Base-by-base conservation (phyloP, 495 filamentous ascomycete genomes). In the Neurospora sp. region DNA sequence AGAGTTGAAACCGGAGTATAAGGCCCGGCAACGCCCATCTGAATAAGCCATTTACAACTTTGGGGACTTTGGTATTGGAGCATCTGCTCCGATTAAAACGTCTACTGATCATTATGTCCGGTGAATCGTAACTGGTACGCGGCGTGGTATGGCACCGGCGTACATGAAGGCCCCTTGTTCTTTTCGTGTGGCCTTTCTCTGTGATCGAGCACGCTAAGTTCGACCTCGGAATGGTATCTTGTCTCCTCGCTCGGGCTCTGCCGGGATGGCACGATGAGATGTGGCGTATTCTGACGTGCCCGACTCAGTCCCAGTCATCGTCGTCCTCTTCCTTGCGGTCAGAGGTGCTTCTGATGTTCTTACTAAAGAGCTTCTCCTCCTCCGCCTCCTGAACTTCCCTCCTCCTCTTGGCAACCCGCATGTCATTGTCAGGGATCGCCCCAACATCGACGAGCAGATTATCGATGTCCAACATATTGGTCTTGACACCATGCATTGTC, bases 401-500 rank as follows among this genome's bases (percentile, higher is more conserved):
- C 72, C 83, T 85, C 77, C 90, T 87, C 78, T 86, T 88, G 77
- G 89, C 84, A n/a, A 96, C 83, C 61, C 94, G 91, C 77, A 91
- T 85, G 79, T 98, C 95, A 74, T 87, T 91, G 47, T 87, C 84
- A 70, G 89, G 88, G 68, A 97, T 79, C 22, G 94, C 94, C 14
- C 93, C 93, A 39, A 94, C 85, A 47, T 92, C 90, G 5, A 97
- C 86, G n/a, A 98, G 84, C 53, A 97, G 80, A 72, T 86, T 87
- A 77, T 97, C 92, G 39, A 97, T 81, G 68, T 87, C 80, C 70
- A 81, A 73, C 81, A 92, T 82, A 72, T 82, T 89, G 71, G 93
- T 96, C 71, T 85, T 83, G 18, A 85, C 83, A 22, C 94, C 95
- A 10, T 88, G 87, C 44, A 98, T 78, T 74, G 94, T 93, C 76